Conservation (phyloP, 371 early-diverging fungal species). For the Smittium mucronatum region DNA sequence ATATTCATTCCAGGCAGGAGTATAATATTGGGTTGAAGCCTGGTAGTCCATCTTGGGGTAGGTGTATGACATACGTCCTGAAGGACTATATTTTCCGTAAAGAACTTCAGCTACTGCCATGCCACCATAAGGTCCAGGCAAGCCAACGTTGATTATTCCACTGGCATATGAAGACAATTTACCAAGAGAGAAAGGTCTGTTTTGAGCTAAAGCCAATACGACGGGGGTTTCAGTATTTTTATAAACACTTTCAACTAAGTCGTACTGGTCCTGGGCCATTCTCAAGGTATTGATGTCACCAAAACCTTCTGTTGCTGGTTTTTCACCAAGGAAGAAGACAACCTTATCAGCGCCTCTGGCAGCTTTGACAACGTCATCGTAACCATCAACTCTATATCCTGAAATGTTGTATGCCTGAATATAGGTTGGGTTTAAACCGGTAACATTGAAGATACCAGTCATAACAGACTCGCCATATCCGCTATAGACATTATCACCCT, state of each 20-base stretch:
- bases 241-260: slow-evolving; percentile 26
- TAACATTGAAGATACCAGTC: slow-evolving; percentile 15
- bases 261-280: slow-evolving; percentile 39
- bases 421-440: slow-evolving; percentile 12
- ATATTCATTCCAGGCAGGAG: slow-evolving; percentile 17
- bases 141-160: slow-evolving; percentile 41
- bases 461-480: slow-evolving; percentile 24
- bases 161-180: slow-evolving; percentile 29
- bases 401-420: slow-evolving; percentile 17
- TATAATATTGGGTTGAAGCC: slow-evolving; percentile 24
- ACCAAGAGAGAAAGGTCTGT: slow-evolving; percentile 43
- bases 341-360: slow-evolving; percentile 24
- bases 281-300: slow-evolving; percentile 43
- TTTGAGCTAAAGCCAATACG: slow-evolving; percentile 42
- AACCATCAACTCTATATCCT: slow-evolving; percentile 20
- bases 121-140: slow-evolving; percentile 56
- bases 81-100: slow-evolving; percentile 39
- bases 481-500: slow-evolving; percentile 22
- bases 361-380: slow-evolving; percentile 24
- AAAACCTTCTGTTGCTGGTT: slow-evolving; percentile 19
- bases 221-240: slow-evolving; percentile 28
- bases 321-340: slow-evolving; percentile 25
- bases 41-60: slow-evolving; percentile 40
- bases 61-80: slow-evolving; percentile 38
- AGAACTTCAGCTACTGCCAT: slow-evolving; percentile 38